Evolutionary conservation across 164 flowering plant species (phyloP).

Genomic region (Sedum album): DNA sequence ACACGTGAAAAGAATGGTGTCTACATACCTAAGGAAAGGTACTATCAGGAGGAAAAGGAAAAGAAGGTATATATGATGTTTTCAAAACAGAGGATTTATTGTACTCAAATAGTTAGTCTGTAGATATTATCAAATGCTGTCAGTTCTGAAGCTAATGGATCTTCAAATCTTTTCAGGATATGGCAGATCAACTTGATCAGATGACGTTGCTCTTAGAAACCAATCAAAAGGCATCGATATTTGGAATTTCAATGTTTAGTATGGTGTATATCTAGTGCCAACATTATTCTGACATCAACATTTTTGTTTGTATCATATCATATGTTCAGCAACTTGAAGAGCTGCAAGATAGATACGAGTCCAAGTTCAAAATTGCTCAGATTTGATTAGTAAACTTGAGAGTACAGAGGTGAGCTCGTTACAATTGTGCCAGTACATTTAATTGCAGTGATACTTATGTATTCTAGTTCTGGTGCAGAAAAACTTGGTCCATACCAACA

Average conservation of each 20-base stretch:
- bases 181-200: slow-evolving; percentile 94
- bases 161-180: slow-evolving; percentile 38
- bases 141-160: not conserved
- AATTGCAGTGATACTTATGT: not conserved
- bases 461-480: slow-evolving; percentile 33
- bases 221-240: slow-evolving; percentile 57
- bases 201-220: slow-evolving; percentile 58
- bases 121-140: too few species aligned
- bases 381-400: slow-evolving; percentile 55
- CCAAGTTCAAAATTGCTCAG: slow-evolving; percentile 48
- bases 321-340: slow-evolving; percentile 64
- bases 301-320: too few species aligned
- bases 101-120: not conserved
- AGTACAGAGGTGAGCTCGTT: slow-evolving; percentile 46
- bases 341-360: slow-evolving; percentile 53
- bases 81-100: not conserved
- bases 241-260: not conserved
- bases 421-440: not conserved
- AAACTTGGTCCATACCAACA: slow-evolving; percentile 46
- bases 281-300: not conserved
- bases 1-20: slow-evolving; percentile 97
- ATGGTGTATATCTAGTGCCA: not conserved
- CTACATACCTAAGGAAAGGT: slow-evolving; percentile 88
- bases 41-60: slow-evolving; percentile 89
- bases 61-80: slow-evolving; percentile 49